phyloP scores from a whole-genome alignment of 1,284 basidiomycete genomes.

The Trichosporon faecale region DNA sequence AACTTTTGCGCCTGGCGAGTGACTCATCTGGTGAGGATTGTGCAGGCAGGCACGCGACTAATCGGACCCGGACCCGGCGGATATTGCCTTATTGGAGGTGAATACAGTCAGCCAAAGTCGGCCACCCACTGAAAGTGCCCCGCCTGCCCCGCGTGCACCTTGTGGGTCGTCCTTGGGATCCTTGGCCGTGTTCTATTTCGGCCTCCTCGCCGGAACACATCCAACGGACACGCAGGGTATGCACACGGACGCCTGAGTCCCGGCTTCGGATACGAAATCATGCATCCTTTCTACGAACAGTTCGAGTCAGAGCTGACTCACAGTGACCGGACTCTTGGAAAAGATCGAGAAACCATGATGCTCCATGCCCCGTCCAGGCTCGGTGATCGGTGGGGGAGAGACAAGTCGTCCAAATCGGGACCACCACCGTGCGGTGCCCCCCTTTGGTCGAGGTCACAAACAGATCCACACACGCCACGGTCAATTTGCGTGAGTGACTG shows the following conservation, averaged over 20 bases:
- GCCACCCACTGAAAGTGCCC: not conserved
- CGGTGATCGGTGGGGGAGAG: not conserved
- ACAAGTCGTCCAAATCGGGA: not conserved
- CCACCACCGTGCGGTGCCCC: not conserved
- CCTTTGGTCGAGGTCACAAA: not conserved
- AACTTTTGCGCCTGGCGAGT: constrained; percentile 5
- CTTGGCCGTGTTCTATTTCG: not conserved
- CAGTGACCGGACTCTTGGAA: not conserved
- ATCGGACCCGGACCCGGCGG: not conserved
- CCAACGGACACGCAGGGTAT: not conserved
- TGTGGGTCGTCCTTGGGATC: not conserved
- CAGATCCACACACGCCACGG: not conserved
- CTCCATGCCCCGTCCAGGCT: not conserved
- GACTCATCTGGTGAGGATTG: not conserved
- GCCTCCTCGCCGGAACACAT: not conserved
- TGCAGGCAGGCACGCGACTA: not conserved
- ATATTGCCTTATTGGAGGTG: too few species aligned
- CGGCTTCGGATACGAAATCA: not conserved
- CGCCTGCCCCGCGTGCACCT: too few species aligned
- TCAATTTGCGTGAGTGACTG: not conserved
- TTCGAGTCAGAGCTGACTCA: not conserved
- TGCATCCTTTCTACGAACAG: not conserved
- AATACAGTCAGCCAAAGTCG: not conserved
- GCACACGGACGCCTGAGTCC: not conserved
- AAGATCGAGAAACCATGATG: not conserved